These are phyloP conservation scores for Paradendryphiella salina DNA, from an alignment of 2,329 filamentous ascomycete genomes.

Conservation along the genomic window DNA sequence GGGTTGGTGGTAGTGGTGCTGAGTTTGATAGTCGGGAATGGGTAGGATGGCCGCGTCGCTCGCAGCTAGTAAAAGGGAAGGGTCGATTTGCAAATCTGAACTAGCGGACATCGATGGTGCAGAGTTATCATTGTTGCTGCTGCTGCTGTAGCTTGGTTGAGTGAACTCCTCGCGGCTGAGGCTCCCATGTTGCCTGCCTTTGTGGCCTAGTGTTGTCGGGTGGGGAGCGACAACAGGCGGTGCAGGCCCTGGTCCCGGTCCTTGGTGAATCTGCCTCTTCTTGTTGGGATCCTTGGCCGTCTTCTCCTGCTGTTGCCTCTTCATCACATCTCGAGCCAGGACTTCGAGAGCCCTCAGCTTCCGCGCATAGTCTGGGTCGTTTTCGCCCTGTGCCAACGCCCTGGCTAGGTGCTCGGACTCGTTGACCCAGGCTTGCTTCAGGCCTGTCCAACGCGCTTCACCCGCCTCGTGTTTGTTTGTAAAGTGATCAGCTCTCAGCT, in stretches of 20 bases:
- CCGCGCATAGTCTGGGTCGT: constrained; percentile 57
- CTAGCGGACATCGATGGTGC: constrained; percentile 39
- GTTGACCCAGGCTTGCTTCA: constrained; percentile 70
- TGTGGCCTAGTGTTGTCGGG: constrained; percentile 28
- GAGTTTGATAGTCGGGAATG: constrained; percentile 23
- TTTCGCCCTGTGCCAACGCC: constrained; percentile 57
- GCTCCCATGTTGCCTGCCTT: constrained; percentile 31
- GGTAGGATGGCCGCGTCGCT: constrained; percentile 51
- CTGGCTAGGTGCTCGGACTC: constrained; percentile 59
- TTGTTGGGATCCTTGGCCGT: constrained; percentile 58
- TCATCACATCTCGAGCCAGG: constrained; percentile 75
- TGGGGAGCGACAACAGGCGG: constrained; percentile 30
- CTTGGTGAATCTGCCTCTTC: constrained; percentile 47
- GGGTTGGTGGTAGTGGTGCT: constrained; percentile 15
- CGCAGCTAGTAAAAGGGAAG: constrained; percentile 62
- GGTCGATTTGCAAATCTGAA: constrained; percentile 64
- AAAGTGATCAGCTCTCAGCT: constrained; percentile 67
- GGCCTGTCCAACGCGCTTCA: constrained; percentile 68
- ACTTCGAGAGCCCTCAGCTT: constrained; percentile 70
- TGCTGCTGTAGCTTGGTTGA: constrained; percentile 16
- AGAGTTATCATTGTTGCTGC: neutral
- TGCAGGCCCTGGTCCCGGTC: constrained; percentile 51
- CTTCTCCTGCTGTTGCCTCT: constrained; percentile 71
- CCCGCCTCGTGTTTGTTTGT: constrained; percentile 74
- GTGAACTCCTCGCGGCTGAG: constrained; percentile 1